Percentiles rank a stretch among this genome's conserved stretches.
These are phyloP conservation scores for Lippia alba DNA, from an alignment of 305 asterid species.

Conservation along the genomic window DNA sequence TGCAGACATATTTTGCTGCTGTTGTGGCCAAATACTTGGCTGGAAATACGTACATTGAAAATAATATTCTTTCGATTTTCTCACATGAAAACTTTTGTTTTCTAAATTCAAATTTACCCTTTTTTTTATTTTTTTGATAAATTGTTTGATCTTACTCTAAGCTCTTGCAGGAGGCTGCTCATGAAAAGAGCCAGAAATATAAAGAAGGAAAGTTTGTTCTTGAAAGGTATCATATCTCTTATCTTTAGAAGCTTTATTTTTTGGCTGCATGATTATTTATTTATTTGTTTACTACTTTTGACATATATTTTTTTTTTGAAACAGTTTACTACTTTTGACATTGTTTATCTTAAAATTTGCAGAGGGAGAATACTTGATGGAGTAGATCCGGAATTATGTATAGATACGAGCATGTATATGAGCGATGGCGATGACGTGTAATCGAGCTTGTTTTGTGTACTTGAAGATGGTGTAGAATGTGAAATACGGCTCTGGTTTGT, in stretches of 20 bases:
- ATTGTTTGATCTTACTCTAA: background rate
- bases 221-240: constrained; percentile 45
- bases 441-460: background rate
- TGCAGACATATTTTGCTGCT: constrained; percentile 62
- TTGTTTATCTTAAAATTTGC: constrained; percentile 4
- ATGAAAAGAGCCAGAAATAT: constrained; percentile 60
- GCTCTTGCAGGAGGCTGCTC: constrained; percentile 56
- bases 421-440: constrained; percentile 58
- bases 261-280: too few relatives aligned
- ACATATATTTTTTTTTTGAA: background rate
- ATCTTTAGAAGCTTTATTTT: too few relatives aligned
- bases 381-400: constrained; percentile 61
- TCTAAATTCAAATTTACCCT: background rate
- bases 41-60: constrained; percentile 61
- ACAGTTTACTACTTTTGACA: background rate
- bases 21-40: constrained; percentile 70
- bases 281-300: too few relatives aligned
- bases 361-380: constrained; percentile 71
- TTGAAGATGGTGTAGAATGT: constrained; percentile 13
- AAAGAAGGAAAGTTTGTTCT: constrained; percentile 74
- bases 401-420: constrained; percentile 49
- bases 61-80: too few relatives aligned
- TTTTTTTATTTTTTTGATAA: background rate
- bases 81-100: too few relatives aligned
- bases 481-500: background rate